Conservation (phyloP, 306 rosid genomes). For the Bauhinia variegata region DNA sequence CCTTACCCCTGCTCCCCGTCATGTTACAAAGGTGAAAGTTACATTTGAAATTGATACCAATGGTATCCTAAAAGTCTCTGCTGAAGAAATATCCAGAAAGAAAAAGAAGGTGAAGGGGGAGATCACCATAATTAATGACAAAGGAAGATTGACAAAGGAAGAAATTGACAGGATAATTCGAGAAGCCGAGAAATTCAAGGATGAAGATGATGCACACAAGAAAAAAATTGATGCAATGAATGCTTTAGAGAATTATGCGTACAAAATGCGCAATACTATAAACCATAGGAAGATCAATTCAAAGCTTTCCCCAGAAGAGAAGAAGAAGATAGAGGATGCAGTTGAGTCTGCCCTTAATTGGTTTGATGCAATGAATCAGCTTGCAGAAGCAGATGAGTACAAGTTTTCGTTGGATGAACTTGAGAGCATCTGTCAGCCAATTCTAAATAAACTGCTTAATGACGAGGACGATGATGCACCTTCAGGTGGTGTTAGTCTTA, state of each 20-base stretch:
- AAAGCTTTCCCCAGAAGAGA: constrained; percentile 13
- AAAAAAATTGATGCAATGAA: constrained; percentile 22
- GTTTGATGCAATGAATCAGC: constrained; percentile 34
- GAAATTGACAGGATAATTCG: too few species aligned
- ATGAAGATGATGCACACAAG: constrained; percentile 18
- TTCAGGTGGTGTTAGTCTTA: not conserved
- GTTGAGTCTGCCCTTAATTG: constrained; percentile 25
- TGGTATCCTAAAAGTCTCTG: constrained; percentile 27
- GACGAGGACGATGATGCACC: not conserved
- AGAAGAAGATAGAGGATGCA: constrained; percentile 36
- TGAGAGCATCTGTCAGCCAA: constrained; percentile 20
- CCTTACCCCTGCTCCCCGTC: constrained; percentile 17
- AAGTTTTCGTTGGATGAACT: constrained; percentile 27
- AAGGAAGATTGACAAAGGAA: constrained; percentile 26
- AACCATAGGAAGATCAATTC: constrained; percentile 22
- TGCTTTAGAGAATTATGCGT: constrained; percentile 15
- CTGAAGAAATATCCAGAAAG: constrained; percentile 22
- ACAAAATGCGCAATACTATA: constrained; percentile 30
- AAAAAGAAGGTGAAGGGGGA: not conserved
- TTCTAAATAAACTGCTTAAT: not conserved
- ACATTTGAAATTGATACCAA: constrained; percentile 12
- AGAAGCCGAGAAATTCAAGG: not conserved
- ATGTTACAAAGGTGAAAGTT: not conserved
- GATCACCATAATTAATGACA: constrained; percentile 31
- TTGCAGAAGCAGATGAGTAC: constrained; percentile 21